These are phyloP conservation scores for Chlorophyllum brunneum DNA, from an alignment of 768 basidiomycete species.

Conservation along the genomic window DNA sequence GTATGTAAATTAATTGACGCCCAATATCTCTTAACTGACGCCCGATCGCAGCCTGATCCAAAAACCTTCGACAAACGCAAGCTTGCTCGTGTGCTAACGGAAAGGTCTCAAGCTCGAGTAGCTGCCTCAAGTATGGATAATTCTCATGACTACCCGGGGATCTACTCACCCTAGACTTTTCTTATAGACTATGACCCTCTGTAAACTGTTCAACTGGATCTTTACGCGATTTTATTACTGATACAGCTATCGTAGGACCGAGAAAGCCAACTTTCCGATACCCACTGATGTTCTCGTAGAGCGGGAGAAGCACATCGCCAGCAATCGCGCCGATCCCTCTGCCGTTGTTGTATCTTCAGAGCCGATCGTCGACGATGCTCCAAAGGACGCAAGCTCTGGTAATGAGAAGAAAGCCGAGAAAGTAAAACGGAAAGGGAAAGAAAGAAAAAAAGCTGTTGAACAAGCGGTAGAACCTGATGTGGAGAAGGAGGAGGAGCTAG, in stretches of 20 bases:
- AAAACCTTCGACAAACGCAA: conserved; percentile 22
- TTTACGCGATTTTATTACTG: neutral
- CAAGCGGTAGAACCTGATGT: neutral
- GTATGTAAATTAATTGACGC: too few relatives aligned
- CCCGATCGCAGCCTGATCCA: neutral
- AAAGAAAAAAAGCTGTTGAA: neutral
- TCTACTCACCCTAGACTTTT: neutral
- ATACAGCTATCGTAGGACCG: neutral
- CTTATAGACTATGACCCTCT: conserved; percentile 21
- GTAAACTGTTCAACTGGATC: conserved; percentile 13
- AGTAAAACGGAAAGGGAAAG: neutral
- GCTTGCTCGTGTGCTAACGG: conserved; percentile 21
- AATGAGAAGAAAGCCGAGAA: neutral
- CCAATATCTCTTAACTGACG: too few relatives aligned
- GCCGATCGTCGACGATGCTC: neutral
- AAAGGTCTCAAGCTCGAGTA: conserved; percentile 26
- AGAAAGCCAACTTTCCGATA: neutral
- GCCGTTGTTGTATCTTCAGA: neutral
- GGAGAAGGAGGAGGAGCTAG: neutral
- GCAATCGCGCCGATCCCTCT: neutral
- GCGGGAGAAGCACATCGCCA: neutral
- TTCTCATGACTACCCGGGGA: neutral
- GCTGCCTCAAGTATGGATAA: conserved; percentile 26
- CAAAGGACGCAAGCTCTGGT: neutral
- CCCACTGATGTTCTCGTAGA: neutral